Evolutionary conservation across 202 grass and related monocot genomes (phyloP), one percentile per base, ranked within the genome.

Genomic region (Setaria viridis): DNA sequence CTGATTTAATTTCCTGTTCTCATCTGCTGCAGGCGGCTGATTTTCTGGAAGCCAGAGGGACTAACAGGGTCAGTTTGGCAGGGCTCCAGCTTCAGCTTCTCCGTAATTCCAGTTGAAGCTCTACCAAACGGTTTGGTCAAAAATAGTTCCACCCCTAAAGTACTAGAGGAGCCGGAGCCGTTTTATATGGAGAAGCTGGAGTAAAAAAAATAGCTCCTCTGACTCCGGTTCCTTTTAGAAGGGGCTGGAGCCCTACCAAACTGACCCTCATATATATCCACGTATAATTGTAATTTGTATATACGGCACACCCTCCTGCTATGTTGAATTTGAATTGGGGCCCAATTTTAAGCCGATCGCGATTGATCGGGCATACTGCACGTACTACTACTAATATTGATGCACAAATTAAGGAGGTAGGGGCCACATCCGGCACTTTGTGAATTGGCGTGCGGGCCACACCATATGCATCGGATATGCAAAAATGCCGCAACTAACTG

Each of bases 21-120:
- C 12, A 50, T 37, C 48, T 20, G 32, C 49, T 11, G 72, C 72
- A 74, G 49, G 15, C 48, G 7, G 1, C 8, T 55, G 72, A n/a
- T 55, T 74, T 74, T 48, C 71, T 74, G 49, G 49, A 74, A 74
- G 71, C 30, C 11, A 74, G 71, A 25, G 25, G 25, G 25, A 25
- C 25, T 25, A 25, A 25, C 25, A 25, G 25, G 25, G 25, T 25
- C 25, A 25, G 25, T 25, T 25, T 25, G 25, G 25, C 25, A 25
- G 25, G 0, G 25, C 25, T 25, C 25, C 25, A 25, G 25, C 25
- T 25, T 25, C 25, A 25, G 25, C 25, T 25, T 25, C 25, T 25
- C 25, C 25, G 0, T 25, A 25, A 25, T 25, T 25, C 25, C 25
- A 25, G 25, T 25, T 25, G 25, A 25, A 25, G 25, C 25, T 25